Percentiles rank a stretch among this genome's conserved stretches.
Evolutionary conservation across 306 rosid genomes (phyloP).

Genomic region (Albizia julibrissin): DNA sequence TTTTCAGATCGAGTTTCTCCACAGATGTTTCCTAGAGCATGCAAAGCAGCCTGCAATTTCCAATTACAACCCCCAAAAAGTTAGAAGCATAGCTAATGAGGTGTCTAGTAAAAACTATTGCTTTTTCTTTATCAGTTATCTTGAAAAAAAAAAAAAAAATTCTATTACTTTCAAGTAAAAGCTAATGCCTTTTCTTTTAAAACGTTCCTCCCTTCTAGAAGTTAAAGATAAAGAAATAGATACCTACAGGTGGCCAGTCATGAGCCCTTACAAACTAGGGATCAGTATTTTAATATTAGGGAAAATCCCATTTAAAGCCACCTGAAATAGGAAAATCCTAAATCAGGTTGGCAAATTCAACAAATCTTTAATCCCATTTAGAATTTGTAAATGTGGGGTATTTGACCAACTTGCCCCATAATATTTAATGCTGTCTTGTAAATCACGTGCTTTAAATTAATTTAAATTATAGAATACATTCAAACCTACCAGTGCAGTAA

Average conservation of each 20-base stretch:
- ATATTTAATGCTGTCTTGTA: no score
- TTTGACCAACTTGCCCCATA: no score
- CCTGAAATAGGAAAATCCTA: no score
- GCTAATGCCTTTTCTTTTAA: conserved; percentile 1
- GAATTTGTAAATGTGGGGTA: no score
- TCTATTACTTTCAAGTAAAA: neutral
- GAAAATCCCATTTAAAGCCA: no score
- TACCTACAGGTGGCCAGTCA: neutral
- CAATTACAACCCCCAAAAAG: conserved; percentile 11
- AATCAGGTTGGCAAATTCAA: no score
- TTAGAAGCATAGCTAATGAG: neutral
- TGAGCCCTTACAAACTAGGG: neutral
- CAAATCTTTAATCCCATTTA: no score
- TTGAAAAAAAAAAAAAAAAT: neutral
- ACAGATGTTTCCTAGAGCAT: conserved; percentile 76
- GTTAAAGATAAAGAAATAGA: neutral
- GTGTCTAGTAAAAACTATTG: no score
- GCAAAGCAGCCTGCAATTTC: conserved; percentile 76
- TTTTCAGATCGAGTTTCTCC: conserved; percentile 76
- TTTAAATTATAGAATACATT: no score
- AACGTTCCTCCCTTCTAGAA: neutral
- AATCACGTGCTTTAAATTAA: no score
- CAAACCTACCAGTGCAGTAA: no score
- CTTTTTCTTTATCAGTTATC: neutral
- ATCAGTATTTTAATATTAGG: neutral